These are phyloP conservation scores for Kodamaea hsintzibuensis DNA, from an alignment of 805 yeast genomes.

Conservation along the genomic window DNA sequence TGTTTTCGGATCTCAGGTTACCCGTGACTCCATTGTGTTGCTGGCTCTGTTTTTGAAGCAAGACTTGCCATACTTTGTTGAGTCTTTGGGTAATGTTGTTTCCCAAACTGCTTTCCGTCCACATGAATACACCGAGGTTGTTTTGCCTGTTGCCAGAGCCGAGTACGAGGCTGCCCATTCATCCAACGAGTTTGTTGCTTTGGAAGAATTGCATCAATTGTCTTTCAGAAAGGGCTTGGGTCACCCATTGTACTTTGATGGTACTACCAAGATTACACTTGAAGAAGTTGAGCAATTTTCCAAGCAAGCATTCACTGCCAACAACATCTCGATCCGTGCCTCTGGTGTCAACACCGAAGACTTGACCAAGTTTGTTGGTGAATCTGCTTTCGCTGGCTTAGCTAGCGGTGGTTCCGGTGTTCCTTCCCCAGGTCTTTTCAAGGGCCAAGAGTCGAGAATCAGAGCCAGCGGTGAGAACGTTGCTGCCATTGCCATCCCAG, in stretches of 20 bases:
- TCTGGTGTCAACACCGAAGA: constrained; percentile 74
- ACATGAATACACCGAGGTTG: constrained; percentile 82
- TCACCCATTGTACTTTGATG: constrained; percentile 74
- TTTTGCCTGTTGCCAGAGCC: constrained; percentile 71
- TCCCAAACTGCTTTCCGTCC: constrained; percentile 73
- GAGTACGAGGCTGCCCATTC: constrained; percentile 57
- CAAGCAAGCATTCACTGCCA: constrained; percentile 62
- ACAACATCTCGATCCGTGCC: constrained; percentile 70
- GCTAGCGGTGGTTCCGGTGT: constrained; percentile 57
- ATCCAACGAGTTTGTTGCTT: constrained; percentile 58
- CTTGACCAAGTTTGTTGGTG: constrained; percentile 63
- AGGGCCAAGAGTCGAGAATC: constrained; percentile 69
- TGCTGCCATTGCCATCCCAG: constrained; percentile 82
- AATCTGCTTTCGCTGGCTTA: constrained; percentile 63
- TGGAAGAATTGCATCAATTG: constrained; percentile 75
- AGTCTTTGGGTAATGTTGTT: constrained; percentile 74
- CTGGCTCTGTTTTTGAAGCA: constrained; percentile 81
- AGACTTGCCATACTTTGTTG: constrained; percentile 89
- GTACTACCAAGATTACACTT: constrained; percentile 51
- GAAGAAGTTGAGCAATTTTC: constrained; percentile 73
- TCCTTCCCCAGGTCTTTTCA: constrained; percentile 41
- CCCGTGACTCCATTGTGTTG: constrained; percentile 83
- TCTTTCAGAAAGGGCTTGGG: constrained; percentile 90
- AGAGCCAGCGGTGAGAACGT: constrained; percentile 65
- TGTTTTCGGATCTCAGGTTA: constrained; percentile 61